Evolutionary conservation across 2,329 filamentous ascomycete species (phyloP), one percentile per base, ranked within the genome.

Genomic region (Trichoderma atroviride): DNA sequence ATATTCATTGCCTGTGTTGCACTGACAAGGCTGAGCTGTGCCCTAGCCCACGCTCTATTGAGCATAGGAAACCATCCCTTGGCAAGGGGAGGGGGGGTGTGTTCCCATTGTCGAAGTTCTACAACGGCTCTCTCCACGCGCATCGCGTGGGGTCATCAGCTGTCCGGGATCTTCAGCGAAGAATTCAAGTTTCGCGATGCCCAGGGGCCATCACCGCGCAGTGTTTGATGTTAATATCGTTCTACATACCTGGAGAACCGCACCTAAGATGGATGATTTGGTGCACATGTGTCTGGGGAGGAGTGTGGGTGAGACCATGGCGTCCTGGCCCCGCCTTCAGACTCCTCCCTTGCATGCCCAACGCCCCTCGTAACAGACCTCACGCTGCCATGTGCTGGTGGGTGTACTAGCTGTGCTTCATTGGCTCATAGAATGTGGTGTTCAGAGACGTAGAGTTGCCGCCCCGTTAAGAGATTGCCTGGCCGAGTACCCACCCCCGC

Each of bases 161-260:
- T 56, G 71, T 69, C 70, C 65, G 70, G 69, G 69, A 70, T 71
- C 70, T 69, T 71, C 71, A 69, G 71, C 72, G 71, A 77, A 78
- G 74, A 78, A 77, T 76, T 70, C 74, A 63, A 43, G 74, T 70
- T 69, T 72, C 70, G 57, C 74, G 71, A 73, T 73, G 71, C 70
- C 71, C 65, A 72, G 75, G 62, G 64, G 65, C 62, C 65, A 58
- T 65, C 72, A 75, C 74, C 71, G 68, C 73, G 71, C 72, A 64
- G 72, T 81, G 79, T 80, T 77, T 80, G 75, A 78, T 77, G 72
- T 73, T 78, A 81, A 83, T 83, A 76, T 83, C 75, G 72, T 76
- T 74, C 81, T 74, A 70, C 56, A 68, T 68, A 71, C 64, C 64
- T 67, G 22, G 55, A 50, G 29, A 70, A 64, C 24, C 73, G 63